A percentile compares a stretch with the other conserved stretches of the same genome.
Evolutionary conservation across 164 flowering plant genomes (phyloP).

Genomic region (Vitis labrusca): DNA sequence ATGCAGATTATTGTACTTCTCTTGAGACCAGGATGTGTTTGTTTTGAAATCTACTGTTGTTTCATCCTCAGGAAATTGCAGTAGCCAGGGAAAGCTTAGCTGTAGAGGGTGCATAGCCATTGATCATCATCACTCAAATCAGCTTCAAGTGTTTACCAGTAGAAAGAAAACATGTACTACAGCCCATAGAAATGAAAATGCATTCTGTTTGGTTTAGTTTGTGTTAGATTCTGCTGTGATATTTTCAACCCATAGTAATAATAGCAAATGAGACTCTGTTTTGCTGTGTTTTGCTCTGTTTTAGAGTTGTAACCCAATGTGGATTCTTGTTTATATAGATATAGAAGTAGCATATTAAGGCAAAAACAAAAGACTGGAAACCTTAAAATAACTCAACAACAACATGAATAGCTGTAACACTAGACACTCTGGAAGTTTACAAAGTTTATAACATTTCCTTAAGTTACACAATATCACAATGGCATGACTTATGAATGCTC

Average conservation of each 20-base stretch:
- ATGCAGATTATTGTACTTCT: no score
- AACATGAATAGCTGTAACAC: constrained; percentile 9
- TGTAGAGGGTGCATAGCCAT: constrained; percentile 6
- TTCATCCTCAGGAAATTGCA: constrained; percentile 49
- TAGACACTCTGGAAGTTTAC: constrained; percentile 11
- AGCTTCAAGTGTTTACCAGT: not conserved
- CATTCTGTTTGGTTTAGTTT: no score
- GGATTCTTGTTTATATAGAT: no score
- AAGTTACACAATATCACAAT: constrained; percentile 14
- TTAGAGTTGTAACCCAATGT: no score
- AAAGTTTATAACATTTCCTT: constrained; percentile 12
- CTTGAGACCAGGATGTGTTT: not conserved
- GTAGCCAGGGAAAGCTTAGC: constrained; percentile 40
- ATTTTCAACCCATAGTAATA: no score
- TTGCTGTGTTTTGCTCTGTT: no score
- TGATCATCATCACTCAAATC: not conserved
- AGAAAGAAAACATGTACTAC: not conserved
- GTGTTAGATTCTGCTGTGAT: no score
- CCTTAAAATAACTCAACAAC: constrained; percentile 1
- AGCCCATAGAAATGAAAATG: no score
- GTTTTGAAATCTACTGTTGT: not conserved
- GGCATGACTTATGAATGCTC: constrained; percentile 5
- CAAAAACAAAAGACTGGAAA: not conserved
- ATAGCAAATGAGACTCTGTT: no score
- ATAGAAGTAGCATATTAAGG: no score